phyloP scores from a whole-genome alignment of 345 rosid species.

The Salix udensis region DNA sequence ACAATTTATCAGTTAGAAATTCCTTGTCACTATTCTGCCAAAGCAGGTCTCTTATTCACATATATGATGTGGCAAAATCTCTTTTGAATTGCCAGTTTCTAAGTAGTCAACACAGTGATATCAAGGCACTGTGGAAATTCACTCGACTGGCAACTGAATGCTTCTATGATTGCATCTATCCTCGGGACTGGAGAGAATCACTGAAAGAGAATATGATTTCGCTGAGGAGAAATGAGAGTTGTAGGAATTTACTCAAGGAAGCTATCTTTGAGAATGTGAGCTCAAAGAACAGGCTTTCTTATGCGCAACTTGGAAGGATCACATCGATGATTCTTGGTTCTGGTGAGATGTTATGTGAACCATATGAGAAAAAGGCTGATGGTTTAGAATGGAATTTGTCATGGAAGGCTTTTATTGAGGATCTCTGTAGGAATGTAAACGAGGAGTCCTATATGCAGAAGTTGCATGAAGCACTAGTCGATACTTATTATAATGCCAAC shows the following conservation, averaged over 20 bases:
- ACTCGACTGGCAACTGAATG: conserved; percentile 12
- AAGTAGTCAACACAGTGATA: neutral
- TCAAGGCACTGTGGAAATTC: conserved; percentile 4
- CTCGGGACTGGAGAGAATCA: conserved; percentile 36
- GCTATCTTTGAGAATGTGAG: conserved; percentile 5
- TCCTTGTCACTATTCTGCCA: conserved; percentile 20
- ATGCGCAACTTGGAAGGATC: conserved; percentile 38
- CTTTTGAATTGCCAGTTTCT: conserved; percentile 21
- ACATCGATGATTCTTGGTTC: conserved; percentile 43
- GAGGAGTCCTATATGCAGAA: conserved; percentile 4
- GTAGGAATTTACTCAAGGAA: conserved; percentile 20
- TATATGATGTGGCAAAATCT: conserved; percentile 32
- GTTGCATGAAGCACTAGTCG: conserved; percentile 31
- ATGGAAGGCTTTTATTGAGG: conserved; percentile 34
- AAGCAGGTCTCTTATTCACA: conserved; percentile 20
- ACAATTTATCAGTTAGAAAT: conserved; percentile 2
- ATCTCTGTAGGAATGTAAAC: neutral
- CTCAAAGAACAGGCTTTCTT: conserved; percentile 16
- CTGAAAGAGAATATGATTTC: conserved; percentile 24
- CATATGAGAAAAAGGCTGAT: conserved; percentile 2
- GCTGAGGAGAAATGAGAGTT: conserved; percentile 28
- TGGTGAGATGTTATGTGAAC: neutral
- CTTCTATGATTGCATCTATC: conserved; percentile 29
- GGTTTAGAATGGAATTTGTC: conserved; percentile 13
- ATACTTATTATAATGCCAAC: conserved; percentile 30